Base-by-base conservation (phyloP, 2,329 filamentous ascomycete species). In the Ceratocystis huliohia region DNA sequence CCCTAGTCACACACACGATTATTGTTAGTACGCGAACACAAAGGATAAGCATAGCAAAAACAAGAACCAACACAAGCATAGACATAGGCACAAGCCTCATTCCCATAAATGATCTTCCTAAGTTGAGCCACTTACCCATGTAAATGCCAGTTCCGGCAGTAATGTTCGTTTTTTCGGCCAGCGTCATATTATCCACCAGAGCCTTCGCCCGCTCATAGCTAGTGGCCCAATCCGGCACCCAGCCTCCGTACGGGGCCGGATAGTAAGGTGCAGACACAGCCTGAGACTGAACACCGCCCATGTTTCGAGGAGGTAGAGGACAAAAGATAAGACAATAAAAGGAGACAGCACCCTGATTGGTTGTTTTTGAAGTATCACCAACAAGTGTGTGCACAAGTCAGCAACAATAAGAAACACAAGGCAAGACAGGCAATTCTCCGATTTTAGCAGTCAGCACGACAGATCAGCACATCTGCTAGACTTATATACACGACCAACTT, bases 131-230 rank as follows among this genome's bases (percentile, higher is more conserved):
- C 72, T 70, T 72, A 78, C 82, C 88, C 88, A 91, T 91, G 69
- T 80, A 87, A 53, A 86, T 80, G 1, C 88, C 88, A 1, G 82
- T 86, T 2, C 88, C 88, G 1, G 83, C 82, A 0, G 88, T 91
- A 64, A 91, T 80, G 72, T 91, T 92, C 2, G 87, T 86, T 76
- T 92, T 93, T 73, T 92, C 89, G 1, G 88, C 88, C 66, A 93
- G 75, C 0, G 88, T 92, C 88, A 93, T 89, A 61, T 84, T 82
- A 65, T 84, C 82, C 17, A 93, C 88, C 15, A 92, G 74, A 2
- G 78, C 74, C 67, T 84, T 80, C 1, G 89, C 89, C 71, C 88
- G 90, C 64, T 76, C 76, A 72, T 91, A 93, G 70, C 87, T 87
- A 20, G 82, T 82, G 25, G 78, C 77, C 89, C 89, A 93, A 67